These are phyloP conservation scores for Cercospora zeina DNA, from an alignment of 2,329 filamentous ascomycete species.

Conservation along the genomic window DNA sequence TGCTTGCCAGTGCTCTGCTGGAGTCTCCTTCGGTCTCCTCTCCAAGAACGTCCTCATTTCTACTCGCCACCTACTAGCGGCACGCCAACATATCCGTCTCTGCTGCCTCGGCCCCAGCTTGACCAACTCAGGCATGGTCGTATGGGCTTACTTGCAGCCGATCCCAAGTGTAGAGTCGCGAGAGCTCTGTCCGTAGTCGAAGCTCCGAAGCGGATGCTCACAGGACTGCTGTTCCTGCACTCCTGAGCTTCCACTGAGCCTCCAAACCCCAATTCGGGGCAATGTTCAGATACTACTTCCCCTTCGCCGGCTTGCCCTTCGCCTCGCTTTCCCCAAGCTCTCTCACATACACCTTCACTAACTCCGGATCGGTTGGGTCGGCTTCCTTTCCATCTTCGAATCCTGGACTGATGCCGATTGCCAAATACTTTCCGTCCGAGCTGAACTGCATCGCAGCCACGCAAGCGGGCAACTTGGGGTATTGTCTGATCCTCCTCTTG, in stretches of 20 bases:
- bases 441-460: constrained; percentile 78
- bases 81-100: not conserved
- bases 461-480: constrained; percentile 78
- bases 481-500: constrained; percentile 86
- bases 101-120: not conserved
- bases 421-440: constrained; percentile 72
- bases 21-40: not conserved
- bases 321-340: constrained; percentile 86
- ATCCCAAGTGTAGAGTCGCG: too few species aligned
- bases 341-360: constrained; percentile 72
- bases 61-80: too few species aligned
- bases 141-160: not conserved
- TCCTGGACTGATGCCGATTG: constrained; percentile 78
- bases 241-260: not conserved
- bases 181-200: not conserved
- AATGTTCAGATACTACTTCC: constrained; percentile 12
- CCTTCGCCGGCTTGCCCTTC: constrained; percentile 53
- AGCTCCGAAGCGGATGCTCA: not conserved
- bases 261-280: not conserved
- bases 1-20: not conserved
- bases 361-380: constrained; percentile 67
- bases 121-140: not conserved
- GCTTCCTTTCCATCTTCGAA: constrained; percentile 88
- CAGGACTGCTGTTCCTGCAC: not conserved
- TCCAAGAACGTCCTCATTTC: too few species aligned